phyloP scores from a whole-genome alignment of 331 rosid genomes.

The Acacia concinna region DNA sequence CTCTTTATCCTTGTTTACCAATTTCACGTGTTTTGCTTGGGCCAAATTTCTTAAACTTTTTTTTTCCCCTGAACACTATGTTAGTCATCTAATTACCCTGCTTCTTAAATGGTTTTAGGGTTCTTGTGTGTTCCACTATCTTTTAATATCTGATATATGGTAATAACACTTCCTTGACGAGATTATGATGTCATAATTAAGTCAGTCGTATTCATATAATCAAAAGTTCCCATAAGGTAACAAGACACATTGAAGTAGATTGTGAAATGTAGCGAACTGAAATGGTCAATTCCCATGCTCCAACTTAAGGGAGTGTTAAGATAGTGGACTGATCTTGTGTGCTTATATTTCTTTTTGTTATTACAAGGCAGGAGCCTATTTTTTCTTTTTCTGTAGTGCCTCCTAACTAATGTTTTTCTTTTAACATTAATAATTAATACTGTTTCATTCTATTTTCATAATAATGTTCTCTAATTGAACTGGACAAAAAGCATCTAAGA shows the following conservation, averaged over 20 bases:
- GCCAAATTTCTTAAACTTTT: not conserved
- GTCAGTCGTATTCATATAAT: not conserved
- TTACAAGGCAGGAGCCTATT: not conserved
- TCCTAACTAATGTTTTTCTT: not conserved
- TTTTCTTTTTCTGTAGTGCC: not conserved
- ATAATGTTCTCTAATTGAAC: not conserved
- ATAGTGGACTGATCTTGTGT: not conserved
- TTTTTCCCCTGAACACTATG: not conserved
- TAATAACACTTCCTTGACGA: not conserved
- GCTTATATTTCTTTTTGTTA: not conserved
- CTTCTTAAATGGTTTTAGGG: not conserved
- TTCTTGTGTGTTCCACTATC: not conserved
- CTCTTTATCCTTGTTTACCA: too few species aligned
- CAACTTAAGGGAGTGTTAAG: too few species aligned
- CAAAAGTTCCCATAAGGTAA: not conserved
- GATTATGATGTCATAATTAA: not conserved
- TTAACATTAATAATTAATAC: not conserved
- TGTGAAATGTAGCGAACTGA: not conserved
- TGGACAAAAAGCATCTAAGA: constrained; percentile 3
- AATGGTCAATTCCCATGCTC: too few species aligned
- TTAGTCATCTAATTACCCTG: not conserved
- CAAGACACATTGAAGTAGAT: not conserved
- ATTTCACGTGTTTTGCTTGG: not conserved
- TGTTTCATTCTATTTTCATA: constrained; percentile 17
- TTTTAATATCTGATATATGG: not conserved